Base-by-base conservation (phyloP, 2,329 filamentous ascomycete species). In the Lasiodiplodia hormozganensis region DNA sequence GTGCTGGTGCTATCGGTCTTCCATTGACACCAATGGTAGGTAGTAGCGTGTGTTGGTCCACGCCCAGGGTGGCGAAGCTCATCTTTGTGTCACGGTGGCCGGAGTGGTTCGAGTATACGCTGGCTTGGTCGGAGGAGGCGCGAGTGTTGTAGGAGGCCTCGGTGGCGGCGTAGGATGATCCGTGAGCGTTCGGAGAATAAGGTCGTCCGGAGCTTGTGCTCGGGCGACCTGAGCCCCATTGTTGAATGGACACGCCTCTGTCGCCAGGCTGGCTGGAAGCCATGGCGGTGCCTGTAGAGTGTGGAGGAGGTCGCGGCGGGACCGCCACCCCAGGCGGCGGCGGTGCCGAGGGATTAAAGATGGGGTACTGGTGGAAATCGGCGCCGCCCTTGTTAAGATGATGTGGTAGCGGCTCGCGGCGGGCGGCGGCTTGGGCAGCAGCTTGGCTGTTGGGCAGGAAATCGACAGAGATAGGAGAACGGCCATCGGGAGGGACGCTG, bases 311-410 rank as follows among this genome's bases (percentile, higher is more conserved):
- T 71, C 90, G 85, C 68, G 88, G 85, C 12, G 88, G 88, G 10
- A 87, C 86, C 53, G 86, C 49, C 69, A 83, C 83, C 60, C 83
- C 77, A 69, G 83, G 82, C 70, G 82, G 80, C 52, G 83, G 80
- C 67, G 83, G 76, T 49, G 82, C 77, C 62, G 85, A 80, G 36
- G 87, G 83, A 72, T 91, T 89, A 77, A 92, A 89, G 65, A 87
- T 87, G 52, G 94, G 93, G 78, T 97, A 97, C 76, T 97, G 95
- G 82, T 97, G 93, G 77, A 90, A 97, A 80, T 97, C 94, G 73
- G 84, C 83, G 60, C 88, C 88, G 72, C 85, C 85, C 81, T 93
- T 94, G 79, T 93, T 94, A 66, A 96, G 82, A 75, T 97, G 93
- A 79, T 96, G 92, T 36, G 94, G 92, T 69, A 92, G 85, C 69